phyloP scores from a whole-genome alignment of 2,329 filamentous ascomycete species.

The Ceratocystis destructans region DNA sequence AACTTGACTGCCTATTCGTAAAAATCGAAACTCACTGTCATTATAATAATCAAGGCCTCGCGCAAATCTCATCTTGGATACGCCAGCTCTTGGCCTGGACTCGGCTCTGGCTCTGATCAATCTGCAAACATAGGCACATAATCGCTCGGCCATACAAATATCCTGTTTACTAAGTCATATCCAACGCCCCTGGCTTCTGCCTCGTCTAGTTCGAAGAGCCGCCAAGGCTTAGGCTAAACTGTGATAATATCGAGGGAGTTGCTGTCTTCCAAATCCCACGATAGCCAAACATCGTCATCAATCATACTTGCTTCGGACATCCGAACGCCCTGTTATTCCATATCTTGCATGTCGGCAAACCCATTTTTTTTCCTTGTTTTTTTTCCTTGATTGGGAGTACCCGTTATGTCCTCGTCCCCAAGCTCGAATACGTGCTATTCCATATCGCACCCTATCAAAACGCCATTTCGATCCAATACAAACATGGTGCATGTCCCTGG shows the following conservation, averaged over 20 bases:
- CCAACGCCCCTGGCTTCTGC: neutral
- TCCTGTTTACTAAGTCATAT: neutral
- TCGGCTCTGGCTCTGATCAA: neutral
- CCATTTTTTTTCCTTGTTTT: neutral
- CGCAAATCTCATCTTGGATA: neutral
- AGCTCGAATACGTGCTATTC: constrained; percentile 3
- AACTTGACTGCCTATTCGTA: neutral
- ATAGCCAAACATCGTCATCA: neutral
- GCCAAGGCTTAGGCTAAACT: neutral
- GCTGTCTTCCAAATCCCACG: neutral
- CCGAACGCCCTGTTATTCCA: neutral
- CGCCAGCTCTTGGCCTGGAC: neutral
- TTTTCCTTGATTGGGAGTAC: neutral
- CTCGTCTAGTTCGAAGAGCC: neutral
- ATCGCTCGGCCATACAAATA: neutral
- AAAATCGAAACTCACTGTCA: neutral
- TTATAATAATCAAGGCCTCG: neutral
- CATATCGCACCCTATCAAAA: constrained; percentile 14
- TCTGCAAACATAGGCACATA: neutral
- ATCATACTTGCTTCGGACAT: neutral
- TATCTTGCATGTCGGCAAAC: neutral
- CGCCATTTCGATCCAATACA: neutral
- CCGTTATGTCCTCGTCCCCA: constrained; percentile 14
- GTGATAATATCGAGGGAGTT: neutral
- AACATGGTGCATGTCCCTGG: neutral